Conservation (phyloP, 108 stramenopile genomes). For the Nitzschia sp. region DNA sequence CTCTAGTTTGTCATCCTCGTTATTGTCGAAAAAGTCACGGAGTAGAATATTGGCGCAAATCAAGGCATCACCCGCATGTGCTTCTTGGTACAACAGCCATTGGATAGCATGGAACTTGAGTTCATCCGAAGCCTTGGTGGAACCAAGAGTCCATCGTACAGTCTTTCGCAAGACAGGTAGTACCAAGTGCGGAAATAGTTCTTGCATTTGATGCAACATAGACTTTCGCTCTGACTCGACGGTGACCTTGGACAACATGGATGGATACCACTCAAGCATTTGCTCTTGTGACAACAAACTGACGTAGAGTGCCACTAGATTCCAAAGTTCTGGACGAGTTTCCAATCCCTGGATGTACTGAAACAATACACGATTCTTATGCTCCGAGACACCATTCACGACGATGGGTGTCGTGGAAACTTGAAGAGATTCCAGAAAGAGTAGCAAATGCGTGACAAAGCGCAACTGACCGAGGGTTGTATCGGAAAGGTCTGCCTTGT, state of each 20-base stretch:
- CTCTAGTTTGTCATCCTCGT: slow-evolving; percentile 41
- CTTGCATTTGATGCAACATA: slow-evolving; percentile 54
- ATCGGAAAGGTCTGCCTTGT: neutral
- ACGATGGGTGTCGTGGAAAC: slow-evolving; percentile 26
- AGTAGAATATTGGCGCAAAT: slow-evolving; percentile 70
- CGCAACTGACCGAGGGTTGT: slow-evolving; percentile 25
- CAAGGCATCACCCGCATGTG: slow-evolving; percentile 63
- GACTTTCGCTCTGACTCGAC: slow-evolving; percentile 52
- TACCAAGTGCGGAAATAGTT: slow-evolving; percentile 47
- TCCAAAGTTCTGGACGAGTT: slow-evolving; percentile 55
- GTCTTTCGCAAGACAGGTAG: slow-evolving; percentile 46
- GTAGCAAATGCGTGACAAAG: slow-evolving; percentile 48
- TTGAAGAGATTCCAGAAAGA: slow-evolving; percentile 54
- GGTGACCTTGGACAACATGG: slow-evolving; percentile 46
- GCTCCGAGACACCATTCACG: slow-evolving; percentile 18
- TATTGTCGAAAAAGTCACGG: slow-evolving; percentile 53
- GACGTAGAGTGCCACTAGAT: slow-evolving; percentile 62
- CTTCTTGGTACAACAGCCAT: slow-evolving; percentile 63
- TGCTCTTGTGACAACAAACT: slow-evolving; percentile 54
- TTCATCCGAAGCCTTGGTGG: slow-evolving; percentile 18
- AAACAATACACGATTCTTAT: slow-evolving; percentile 38
- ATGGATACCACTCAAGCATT: slow-evolving; percentile 52
- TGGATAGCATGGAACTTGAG: slow-evolving; percentile 43
- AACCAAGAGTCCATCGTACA: slow-evolving; percentile 32
- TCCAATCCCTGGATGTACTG: slow-evolving; percentile 45